A percentile compares a stretch with the other conserved stretches of the same genome.
These are phyloP conservation scores for Jackrogersella minutella DNA, from an alignment of 495 filamentous ascomycete species.

Conservation along the genomic window DNA sequence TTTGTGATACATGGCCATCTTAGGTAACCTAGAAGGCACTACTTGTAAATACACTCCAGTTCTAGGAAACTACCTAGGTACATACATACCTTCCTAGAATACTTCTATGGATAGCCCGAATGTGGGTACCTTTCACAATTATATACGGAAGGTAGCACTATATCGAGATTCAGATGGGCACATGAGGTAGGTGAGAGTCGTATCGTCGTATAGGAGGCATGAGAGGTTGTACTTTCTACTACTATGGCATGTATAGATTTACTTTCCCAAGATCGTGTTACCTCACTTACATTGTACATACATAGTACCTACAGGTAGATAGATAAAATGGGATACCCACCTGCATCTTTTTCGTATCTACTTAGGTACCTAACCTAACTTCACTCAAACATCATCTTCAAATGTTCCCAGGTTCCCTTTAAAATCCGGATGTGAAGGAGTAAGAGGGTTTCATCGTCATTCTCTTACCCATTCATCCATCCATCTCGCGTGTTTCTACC, in stretches of 20 bases:
- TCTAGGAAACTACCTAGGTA: not conserved
- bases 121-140: no score
- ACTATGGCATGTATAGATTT: not conserved
- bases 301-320: no score
- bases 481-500: conserved; percentile 38
- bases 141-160: no score
- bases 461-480: conserved; percentile 21
- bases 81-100: conserved; percentile 7
- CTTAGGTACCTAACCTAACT: not conserved
- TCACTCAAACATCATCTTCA: not conserved
- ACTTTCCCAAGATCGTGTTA: conserved; percentile 4
- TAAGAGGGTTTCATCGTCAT: conserved; percentile 27
- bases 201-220: no score
- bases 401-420: not conserved
- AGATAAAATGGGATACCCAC: no score
- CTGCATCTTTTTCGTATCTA: not conserved
- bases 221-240: conserved; percentile 9
- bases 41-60: not conserved
- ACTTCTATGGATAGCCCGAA: no score
- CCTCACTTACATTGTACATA: no score
- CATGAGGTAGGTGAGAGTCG: not conserved
- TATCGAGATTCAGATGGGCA: no score
- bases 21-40: not conserved
- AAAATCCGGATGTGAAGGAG: conserved; percentile 6
- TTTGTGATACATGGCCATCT: not conserved